Conservation (phyloP, 2,329 filamentous ascomycete genomes). For the Scytalidium lignicola region DNA sequence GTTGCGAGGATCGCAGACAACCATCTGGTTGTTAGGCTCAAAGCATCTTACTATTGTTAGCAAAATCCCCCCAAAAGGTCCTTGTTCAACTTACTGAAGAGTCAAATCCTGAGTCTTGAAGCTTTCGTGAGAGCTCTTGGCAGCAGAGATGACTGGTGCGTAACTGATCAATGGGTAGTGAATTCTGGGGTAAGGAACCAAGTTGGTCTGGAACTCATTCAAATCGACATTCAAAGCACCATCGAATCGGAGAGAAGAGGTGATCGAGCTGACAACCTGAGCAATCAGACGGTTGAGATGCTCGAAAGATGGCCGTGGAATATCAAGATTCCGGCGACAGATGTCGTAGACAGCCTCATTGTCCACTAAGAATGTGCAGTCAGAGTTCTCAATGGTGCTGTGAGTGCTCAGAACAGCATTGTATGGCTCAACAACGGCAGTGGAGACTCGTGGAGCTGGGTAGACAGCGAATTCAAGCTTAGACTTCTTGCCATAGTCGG, state of each 20-base stretch:
- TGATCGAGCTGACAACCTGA: constrained; percentile 64
- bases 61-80: constrained; percentile 6
- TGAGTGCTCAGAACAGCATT: constrained; percentile 55
- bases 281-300: constrained; percentile 63
- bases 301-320: constrained; percentile 58
- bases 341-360: constrained; percentile 67
- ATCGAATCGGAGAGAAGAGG: constrained; percentile 59
- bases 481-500: constrained; percentile 63
- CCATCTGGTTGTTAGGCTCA: constrained; percentile 66
- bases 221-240: constrained; percentile 63
- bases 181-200: constrained; percentile 63
- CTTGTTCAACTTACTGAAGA: constrained; percentile 46
- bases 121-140: constrained; percentile 59
- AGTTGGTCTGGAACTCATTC: constrained; percentile 65
- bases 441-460: constrained; percentile 58
- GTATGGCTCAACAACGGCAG: constrained; percentile 64
- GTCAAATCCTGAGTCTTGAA: constrained; percentile 62
- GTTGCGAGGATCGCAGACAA: constrained; percentile 60
- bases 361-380: constrained; percentile 65
- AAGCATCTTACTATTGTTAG: constrained; percentile 40
- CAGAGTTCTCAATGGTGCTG: constrained; percentile 61
- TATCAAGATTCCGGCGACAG: constrained; percentile 59
- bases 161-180: constrained; percentile 64
- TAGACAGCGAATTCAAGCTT: constrained; percentile 65
- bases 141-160: constrained; percentile 55